A percentile compares a stretch with the other conserved stretches of the same genome.
phyloP scores from a whole-genome alignment of 1,284 basidiomycete species.

The Irpex lacteus region DNA sequence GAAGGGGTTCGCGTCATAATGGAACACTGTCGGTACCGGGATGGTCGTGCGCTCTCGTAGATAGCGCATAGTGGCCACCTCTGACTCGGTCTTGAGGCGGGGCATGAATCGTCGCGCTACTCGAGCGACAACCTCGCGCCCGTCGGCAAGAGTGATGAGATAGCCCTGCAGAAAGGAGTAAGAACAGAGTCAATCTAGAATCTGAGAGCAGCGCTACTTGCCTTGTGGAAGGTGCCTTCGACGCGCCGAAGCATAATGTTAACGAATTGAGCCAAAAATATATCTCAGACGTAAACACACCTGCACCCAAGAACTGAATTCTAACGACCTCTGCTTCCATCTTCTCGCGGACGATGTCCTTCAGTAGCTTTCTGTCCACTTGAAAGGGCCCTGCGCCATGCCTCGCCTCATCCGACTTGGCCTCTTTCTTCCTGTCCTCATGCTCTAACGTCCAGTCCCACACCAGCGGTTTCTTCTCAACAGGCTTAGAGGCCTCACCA shows the following conservation, averaged over 20 bases:
- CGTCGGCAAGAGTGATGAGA: slow-evolving; percentile 62
- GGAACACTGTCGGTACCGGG: slow-evolving; percentile 70
- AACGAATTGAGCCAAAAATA: background rate
- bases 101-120: slow-evolving; percentile 83
- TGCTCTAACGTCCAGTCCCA: slow-evolving; percentile 73
- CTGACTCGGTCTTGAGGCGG: slow-evolving; percentile 76
- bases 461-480: slow-evolving; percentile 29
- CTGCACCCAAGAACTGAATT: slow-evolving; percentile 71
- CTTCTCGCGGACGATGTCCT: slow-evolving; percentile 72
- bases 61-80: slow-evolving; percentile 78
- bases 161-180: slow-evolving; percentile 52
- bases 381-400: slow-evolving; percentile 64
- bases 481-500: slow-evolving; percentile 14
- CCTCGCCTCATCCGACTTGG: slow-evolving; percentile 52
- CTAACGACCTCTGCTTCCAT: slow-evolving; percentile 60
- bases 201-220: slow-evolving; percentile 22
- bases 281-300: slow-evolving; percentile 29
- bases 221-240: slow-evolving; percentile 76
- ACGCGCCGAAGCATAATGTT: slow-evolving; percentile 4
- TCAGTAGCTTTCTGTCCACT: slow-evolving; percentile 67
- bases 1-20: slow-evolving; percentile 77
- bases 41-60: slow-evolving; percentile 64
- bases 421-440: slow-evolving; percentile 58
- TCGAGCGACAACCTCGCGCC: slow-evolving; percentile 63
- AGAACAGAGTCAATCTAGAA: slow-evolving; percentile 7